Evolutionary conservation across 2,329 filamentous ascomycete genomes (phyloP).

Genomic region (Coniosporium tulheliwenetii): DNA sequence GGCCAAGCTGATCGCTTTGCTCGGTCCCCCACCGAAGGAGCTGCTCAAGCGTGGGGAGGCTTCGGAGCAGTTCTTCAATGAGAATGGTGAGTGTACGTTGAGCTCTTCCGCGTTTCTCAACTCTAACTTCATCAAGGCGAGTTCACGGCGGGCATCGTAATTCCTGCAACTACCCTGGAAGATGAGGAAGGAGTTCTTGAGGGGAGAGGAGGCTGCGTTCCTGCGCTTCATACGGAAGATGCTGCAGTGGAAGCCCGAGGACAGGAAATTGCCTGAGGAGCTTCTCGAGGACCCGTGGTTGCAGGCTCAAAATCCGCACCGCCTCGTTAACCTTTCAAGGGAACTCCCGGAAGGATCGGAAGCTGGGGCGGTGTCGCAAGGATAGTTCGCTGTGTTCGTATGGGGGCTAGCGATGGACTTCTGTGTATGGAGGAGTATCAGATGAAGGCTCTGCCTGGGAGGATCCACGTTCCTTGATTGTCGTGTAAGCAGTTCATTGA

Average conservation of each 20-base stretch:
- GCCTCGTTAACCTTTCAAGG: too few species aligned
- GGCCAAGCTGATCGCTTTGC: constrained; percentile 10
- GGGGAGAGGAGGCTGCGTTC: constrained; percentile 18
- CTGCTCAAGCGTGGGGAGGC: constrained; percentile 1
- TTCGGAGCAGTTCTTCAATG: constrained; percentile 4
- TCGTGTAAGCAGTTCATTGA: too few species aligned
- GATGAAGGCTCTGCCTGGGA: too few species aligned
- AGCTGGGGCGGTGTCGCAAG: too few species aligned
- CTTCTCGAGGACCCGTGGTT: constrained; percentile 22
- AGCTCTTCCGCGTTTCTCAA: not conserved
- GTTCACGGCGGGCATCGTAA: not conserved
- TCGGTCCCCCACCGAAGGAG: constrained; percentile 10
- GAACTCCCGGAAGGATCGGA: too few species aligned
- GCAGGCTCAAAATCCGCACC: too few species aligned
- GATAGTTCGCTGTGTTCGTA: too few species aligned
- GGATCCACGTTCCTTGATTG: too few species aligned
- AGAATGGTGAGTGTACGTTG: constrained; percentile 3
- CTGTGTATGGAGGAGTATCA: too few species aligned
- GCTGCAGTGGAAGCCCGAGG: constrained; percentile 23
- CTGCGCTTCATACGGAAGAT: constrained; percentile 19
- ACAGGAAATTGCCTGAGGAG: constrained; percentile 19
- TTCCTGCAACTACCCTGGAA: constrained; percentile 6
- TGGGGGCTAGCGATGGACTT: too few species aligned
- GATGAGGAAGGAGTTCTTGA: constrained; percentile 4
- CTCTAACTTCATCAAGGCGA: constrained; percentile 1